phyloP scores from a whole-genome alignment of 495 filamentous ascomycete genomes.

The Cryomyces antarcticus region DNA sequence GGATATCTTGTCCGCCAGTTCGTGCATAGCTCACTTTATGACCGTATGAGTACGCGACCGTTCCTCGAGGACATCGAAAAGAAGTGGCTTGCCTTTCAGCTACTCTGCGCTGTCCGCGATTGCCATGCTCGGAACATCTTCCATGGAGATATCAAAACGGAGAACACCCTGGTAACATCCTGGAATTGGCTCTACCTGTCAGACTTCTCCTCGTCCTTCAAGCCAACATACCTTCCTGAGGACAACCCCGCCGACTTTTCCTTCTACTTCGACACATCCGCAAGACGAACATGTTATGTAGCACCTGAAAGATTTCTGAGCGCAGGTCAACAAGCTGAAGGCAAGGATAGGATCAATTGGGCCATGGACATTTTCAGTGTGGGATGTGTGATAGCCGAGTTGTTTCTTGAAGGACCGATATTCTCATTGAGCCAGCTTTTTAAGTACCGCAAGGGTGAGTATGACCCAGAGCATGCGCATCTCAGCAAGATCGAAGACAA shows the following conservation, averaged over 20 bases:
- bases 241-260: conserved; percentile 96
- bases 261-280: conserved; percentile 91
- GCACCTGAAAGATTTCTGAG: conserved; percentile 82
- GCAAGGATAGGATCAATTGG: conserved; percentile 54
- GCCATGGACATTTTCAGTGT: conserved; percentile 98
- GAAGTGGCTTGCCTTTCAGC: conserved; percentile 94
- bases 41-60: conserved; percentile 86
- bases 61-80: conserved; percentile 96
- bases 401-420: conserved; percentile 88
- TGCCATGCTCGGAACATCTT: conserved; percentile 80
- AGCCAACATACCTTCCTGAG: conserved; percentile 83
- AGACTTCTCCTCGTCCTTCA: conserved; percentile 91
- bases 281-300: conserved; percentile 82
- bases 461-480: conserved; percentile 63
- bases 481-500: conserved; percentile 73
- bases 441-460: conserved; percentile 81
- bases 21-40: conserved; percentile 90
- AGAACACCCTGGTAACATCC: conserved; percentile 88
- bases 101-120: conserved; percentile 80
- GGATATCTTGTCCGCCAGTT: conserved; percentile 94
- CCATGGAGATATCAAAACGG: conserved; percentile 96
- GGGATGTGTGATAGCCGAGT: conserved; percentile 91
- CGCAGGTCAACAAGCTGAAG: conserved; percentile 36
- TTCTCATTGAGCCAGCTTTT: conserved; percentile 87
- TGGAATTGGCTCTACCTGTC: conserved; percentile 99